These are phyloP conservation scores for Claviceps arundinis DNA, from an alignment of 2,329 filamentous ascomycete genomes.

Conservation along the genomic window DNA sequence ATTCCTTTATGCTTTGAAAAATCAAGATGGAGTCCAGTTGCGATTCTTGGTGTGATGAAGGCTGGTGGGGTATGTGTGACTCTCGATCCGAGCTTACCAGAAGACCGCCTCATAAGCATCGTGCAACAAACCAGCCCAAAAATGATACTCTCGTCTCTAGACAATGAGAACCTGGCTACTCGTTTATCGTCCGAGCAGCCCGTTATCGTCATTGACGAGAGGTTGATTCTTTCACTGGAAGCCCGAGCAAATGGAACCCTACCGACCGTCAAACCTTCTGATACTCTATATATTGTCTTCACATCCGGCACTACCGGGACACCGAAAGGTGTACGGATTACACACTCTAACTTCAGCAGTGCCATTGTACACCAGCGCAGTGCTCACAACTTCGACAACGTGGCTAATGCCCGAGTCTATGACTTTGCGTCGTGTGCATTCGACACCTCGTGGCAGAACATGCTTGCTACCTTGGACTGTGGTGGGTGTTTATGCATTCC, in stretches of 20 bases:
- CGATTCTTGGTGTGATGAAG: constrained; percentile 4
- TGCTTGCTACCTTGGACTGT: constrained; percentile 8
- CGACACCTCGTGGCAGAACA: constrained; percentile 10
- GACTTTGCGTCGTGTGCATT: constrained; percentile 14
- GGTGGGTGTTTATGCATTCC: constrained; percentile 12
- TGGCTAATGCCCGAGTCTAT: constrained; percentile 8
- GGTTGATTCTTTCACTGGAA: background rate
- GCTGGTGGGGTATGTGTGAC: constrained; percentile 5
- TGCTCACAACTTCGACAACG: constrained; percentile 5
- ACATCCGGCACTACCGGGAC: constrained; percentile 35
- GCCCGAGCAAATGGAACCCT: background rate
- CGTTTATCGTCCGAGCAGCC: background rate
- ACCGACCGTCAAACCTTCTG: constrained; percentile 6
- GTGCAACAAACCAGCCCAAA: constrained; percentile 8
- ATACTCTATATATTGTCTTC: constrained; percentile 28
- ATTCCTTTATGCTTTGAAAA: constrained; percentile 7
- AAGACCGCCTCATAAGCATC: constrained; percentile 8
- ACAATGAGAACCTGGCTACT: constrained; percentile 3
- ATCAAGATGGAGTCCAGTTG: constrained; percentile 6
- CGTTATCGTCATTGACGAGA: constrained; percentile 1
- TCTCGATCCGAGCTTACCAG: constrained; percentile 9
- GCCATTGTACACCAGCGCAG: constrained; percentile 6
- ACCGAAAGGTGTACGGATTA: constrained; percentile 35
- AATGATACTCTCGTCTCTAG: constrained; percentile 10
- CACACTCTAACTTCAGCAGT: constrained; percentile 9